Conservation (phyloP, 2,329 filamentous ascomycete genomes). For the Macrophomina pseudophaseolina region DNA sequence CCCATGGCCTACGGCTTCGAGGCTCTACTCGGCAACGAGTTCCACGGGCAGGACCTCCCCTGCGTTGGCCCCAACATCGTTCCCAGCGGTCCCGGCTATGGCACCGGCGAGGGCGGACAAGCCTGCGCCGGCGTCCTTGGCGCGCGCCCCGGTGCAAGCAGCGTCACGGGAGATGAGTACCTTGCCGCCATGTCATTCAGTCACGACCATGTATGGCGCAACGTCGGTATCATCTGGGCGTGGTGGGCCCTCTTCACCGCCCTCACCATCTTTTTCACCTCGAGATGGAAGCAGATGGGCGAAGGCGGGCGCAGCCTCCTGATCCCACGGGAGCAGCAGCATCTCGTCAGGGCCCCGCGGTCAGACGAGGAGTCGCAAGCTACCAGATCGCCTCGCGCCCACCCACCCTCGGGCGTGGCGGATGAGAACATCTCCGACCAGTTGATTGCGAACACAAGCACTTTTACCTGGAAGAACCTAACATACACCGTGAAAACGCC, state of each 20-base stretch:
- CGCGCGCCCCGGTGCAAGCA: conserved; percentile 43
- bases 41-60: not conserved
- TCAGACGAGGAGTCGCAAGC: conserved; percentile 41
- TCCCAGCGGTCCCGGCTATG: not conserved
- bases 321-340: not conserved
- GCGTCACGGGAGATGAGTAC: conserved; percentile 49
- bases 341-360: not conserved
- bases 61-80: not conserved
- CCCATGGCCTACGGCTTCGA: conserved; percentile 82
- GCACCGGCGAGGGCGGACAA: not conserved
- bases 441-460: not conserved
- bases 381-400: conserved; percentile 20
- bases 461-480: not conserved
- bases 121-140: conserved; percentile 33
- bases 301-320: not conserved
- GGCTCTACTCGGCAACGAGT: conserved; percentile 77
- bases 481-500: too few relatives aligned
- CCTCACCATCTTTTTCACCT: not conserved
- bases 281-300: not conserved
- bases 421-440: not conserved
- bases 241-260: conserved; percentile 67
- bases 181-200: conserved; percentile 35
- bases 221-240: conserved; percentile 71
- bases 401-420: not conserved
- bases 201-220: conserved; percentile 59